A percentile compares a stretch with the other conserved stretches of the same genome.
phyloP scores from a whole-genome alignment of 2,329 filamentous ascomycete genomes.

The Ophiostoma populinum region DNA sequence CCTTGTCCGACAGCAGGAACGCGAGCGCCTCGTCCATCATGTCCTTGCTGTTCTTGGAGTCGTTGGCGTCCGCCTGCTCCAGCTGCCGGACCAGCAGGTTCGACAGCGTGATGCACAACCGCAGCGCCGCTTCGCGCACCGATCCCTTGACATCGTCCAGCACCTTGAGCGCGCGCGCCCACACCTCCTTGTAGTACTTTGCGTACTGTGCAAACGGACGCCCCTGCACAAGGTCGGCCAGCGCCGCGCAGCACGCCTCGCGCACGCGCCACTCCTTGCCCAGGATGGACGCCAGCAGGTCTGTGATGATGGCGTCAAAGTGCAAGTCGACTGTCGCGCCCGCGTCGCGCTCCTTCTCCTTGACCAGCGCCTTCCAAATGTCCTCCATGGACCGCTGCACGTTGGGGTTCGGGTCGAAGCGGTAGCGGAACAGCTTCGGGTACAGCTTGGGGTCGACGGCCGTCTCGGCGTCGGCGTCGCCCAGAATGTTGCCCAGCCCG shows the following conservation, averaged over 20 bases:
- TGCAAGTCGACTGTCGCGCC: conserved; percentile 58
- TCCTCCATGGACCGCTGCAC: conserved; percentile 93
- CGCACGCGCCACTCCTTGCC: conserved; percentile 87
- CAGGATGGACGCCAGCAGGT: conserved; percentile 70
- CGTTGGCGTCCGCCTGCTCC: conserved; percentile 33
- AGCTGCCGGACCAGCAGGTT: conserved; percentile 73
- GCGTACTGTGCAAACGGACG: conserved; percentile 62
- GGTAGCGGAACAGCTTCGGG: conserved; percentile 83
- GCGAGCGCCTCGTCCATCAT: conserved; percentile 81
- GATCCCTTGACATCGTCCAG: conserved; percentile 91
- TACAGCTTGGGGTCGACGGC: conserved; percentile 84
- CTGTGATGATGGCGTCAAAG: conserved; percentile 78
- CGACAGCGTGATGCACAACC: conserved; percentile 68
- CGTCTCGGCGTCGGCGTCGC: conserved; percentile 59
- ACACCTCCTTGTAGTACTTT: conserved; percentile 69
- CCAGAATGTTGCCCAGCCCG: conserved; percentile 79
- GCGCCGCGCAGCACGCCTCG: conserved; percentile 79
- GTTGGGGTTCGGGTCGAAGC: conserved; percentile 87
- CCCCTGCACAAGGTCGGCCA: conserved; percentile 75
- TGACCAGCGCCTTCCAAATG: conserved; percentile 93
- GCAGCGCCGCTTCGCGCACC: conserved; percentile 64
- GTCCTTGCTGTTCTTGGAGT: conserved; percentile 32
- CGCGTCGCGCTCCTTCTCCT: too few species aligned
- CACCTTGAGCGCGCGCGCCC: conserved; percentile 73
- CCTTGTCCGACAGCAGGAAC: conserved; percentile 76